A percentile compares a stretch with the other conserved stretches of the same genome.
Evolutionary conservation across 805 yeast species (phyloP).

Genomic region (Kuraishia floccosa): DNA sequence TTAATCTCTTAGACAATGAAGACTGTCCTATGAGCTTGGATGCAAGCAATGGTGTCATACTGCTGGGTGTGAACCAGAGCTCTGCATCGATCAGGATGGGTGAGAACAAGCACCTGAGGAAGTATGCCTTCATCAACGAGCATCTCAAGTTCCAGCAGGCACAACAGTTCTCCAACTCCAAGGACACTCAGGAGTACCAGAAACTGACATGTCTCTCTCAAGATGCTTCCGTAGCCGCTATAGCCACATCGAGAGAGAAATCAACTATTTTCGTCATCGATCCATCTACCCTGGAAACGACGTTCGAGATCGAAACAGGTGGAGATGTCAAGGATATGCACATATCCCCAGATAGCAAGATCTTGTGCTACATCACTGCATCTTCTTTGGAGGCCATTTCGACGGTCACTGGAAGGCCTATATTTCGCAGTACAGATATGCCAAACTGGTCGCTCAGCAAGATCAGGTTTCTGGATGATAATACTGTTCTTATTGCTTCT

Average conservation of each 20-base stretch:
- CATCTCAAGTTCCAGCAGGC: slow-evolving; percentile 51
- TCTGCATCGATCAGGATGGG: slow-evolving; percentile 45
- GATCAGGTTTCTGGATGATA: slow-evolving; percentile 19
- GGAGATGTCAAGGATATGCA: slow-evolving; percentile 53
- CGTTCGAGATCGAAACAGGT: slow-evolving; percentile 39
- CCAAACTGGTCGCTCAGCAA: slow-evolving; percentile 13
- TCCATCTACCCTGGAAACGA: slow-evolving; percentile 39
- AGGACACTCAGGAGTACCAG: slow-evolving; percentile 44
- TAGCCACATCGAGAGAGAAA: slow-evolving; percentile 59
- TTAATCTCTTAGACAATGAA: slow-evolving; percentile 43
- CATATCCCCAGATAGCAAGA: slow-evolving; percentile 56
- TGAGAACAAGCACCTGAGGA: slow-evolving; percentile 61
- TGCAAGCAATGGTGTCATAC: slow-evolving; percentile 36
- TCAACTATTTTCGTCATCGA: slow-evolving; percentile 53
- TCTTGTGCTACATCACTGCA: slow-evolving; percentile 52
- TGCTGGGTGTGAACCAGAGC: slow-evolving; percentile 71
- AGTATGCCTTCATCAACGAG: slow-evolving; percentile 45
- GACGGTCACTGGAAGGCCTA: slow-evolving; percentile 31
- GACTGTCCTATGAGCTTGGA: slow-evolving; percentile 88
- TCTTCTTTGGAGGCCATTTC: slow-evolving; percentile 40
- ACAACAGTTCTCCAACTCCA: slow-evolving; percentile 43
- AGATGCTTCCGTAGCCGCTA: slow-evolving; percentile 53
- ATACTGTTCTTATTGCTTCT: slow-evolving; percentile 30
- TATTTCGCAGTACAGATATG: slow-evolving; percentile 11
- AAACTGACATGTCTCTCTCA: slow-evolving; percentile 48